These are phyloP conservation scores for Ophiorrhiza pumila DNA, from an alignment of 257 asterid genomes.

Conservation along the genomic window DNA sequence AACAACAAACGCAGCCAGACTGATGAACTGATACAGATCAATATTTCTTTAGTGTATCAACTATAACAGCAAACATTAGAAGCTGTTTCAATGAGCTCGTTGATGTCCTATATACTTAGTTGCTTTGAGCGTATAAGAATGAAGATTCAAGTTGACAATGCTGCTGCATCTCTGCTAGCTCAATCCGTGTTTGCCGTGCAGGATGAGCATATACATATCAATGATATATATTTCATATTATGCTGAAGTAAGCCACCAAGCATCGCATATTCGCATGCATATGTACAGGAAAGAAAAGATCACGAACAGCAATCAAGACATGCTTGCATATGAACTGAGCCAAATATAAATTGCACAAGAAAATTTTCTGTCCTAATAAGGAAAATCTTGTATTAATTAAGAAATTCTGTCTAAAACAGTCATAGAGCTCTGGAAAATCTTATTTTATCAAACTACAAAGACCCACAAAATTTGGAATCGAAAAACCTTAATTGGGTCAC, in stretches of 20 bases:
- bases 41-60: too few species aligned
- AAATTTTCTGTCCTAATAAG: not conserved
- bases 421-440: not conserved
- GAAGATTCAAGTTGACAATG: not conserved
- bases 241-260: not conserved
- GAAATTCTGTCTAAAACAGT: not conserved
- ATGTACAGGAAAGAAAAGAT: not conserved
- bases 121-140: not conserved
- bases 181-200: not conserved
- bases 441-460: constrained; percentile 1
- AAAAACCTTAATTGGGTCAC: not conserved
- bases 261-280: not conserved
- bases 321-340: not conserved
- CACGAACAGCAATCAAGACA: not conserved
- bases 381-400: not conserved
- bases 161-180: not conserved
- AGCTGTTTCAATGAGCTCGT: not conserved
- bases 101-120: not conserved
- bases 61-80: not conserved
- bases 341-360: not conserved
- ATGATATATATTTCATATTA: not conserved
- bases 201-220: not conserved
- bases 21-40: not conserved
- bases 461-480: not conserved
- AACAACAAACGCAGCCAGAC: not conserved